Evolutionary conservation across 495 filamentous ascomycete species (phyloP), one percentile per base, ranked within the genome.

Genomic region (Talaromyces adpressus): DNA sequence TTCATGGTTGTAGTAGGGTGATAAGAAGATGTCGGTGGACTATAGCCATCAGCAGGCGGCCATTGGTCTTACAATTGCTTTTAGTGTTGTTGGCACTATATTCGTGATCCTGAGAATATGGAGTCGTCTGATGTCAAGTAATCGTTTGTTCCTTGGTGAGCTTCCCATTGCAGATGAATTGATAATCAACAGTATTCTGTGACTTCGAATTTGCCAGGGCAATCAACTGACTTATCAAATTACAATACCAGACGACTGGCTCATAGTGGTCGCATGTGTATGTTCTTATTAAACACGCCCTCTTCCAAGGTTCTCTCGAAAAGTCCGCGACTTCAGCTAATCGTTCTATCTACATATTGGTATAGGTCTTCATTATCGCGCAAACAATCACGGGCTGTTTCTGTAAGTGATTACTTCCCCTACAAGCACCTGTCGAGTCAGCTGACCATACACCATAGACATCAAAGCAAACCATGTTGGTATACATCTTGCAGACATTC

Each of bases 381-480:
- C 36, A 49, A 20, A 49, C 45, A 6, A 20, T 49, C n/a, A 49
- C 45, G n/a, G 45, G 45, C 1, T 49, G 45, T 20, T 49, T 49
- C 45, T 49, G 45, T 49, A 9, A 49, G 8, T 49, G 18, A 49
- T 20, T 4, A 3, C n/a, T 20, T 18, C 22, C 18, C 11, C 36
- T 41, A 18, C 11, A 20, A 3, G 4, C 4, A 8, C 22, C 8
- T 20, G 18, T 49, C n/a, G n/a, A 4, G 45, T 20, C n/a, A 20
- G 9, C 45, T 49, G 8, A 49, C 6, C 6, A 49, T 2, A 66
- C 60, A 12, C 6, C 16, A 32, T 52, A 85, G 80, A 78, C 45
- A 82, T 83, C 70, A 82, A 82, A 61, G 73, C 78, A 16, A 81
- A 80, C 64, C 83, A 78, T 66, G 67, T 82, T 56, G 83, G 83